Percentiles rank a stretch among this genome's conserved stretches.
These are phyloP conservation scores for Vachellia collinsii DNA, from an alignment of 306 rosid species.

Conservation along the genomic window DNA sequence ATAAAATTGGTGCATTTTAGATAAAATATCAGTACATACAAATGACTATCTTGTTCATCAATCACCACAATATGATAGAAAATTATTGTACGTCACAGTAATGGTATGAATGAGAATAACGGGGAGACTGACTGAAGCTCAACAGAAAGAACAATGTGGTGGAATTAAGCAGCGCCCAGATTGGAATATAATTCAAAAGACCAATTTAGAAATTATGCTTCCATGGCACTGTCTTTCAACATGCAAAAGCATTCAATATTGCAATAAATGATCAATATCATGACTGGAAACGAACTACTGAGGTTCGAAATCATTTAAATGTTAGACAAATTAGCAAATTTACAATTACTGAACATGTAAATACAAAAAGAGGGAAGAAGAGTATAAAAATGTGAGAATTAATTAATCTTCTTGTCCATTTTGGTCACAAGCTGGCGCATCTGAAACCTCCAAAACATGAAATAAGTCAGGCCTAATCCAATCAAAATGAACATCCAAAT, in stretches of 20 bases:
- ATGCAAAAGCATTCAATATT: not conserved
- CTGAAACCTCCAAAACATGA: conserved; percentile 86
- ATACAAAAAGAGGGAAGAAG: not conserved
- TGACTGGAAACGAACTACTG: not conserved
- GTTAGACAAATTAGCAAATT: not conserved
- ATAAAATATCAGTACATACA: not conserved
- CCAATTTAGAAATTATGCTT: not conserved
- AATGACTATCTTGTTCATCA: not conserved
- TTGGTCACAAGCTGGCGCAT: conserved; percentile 67
- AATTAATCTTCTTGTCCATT: conserved; percentile 60
- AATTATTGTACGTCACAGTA: not conserved
- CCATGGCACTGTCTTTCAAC: not conserved
- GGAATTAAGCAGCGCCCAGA: not conserved
- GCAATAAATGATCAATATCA: not conserved
- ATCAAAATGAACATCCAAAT: conserved; percentile 69
- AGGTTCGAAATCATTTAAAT: not conserved
- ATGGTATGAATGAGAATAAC: not conserved
- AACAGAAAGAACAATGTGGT: not conserved
- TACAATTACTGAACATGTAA: not conserved
- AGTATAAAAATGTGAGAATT: not conserved
- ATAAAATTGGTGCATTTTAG: not conserved
- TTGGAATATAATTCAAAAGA: not conserved
- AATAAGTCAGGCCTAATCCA: conserved; percentile 72
- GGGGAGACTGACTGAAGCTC: not conserved
- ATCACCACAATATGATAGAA: not conserved